Conservation (phyloP, 2,329 filamentous ascomycete species). For the Tolypocladium endophyticum region DNA sequence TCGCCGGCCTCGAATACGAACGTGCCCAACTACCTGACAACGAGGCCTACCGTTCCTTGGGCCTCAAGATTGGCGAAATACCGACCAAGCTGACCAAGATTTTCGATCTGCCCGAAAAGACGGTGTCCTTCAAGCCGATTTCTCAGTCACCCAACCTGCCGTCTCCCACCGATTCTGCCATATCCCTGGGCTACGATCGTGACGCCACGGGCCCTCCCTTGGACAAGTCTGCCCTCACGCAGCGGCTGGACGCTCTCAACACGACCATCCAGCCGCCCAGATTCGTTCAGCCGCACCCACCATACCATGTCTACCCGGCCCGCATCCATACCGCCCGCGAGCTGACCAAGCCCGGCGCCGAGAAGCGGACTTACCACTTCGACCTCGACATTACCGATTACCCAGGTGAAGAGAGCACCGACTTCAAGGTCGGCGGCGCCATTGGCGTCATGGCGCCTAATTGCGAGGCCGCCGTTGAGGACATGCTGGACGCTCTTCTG, state of each 20-base stretch:
- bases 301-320: conserved; percentile 86
- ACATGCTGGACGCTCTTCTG: conserved; percentile 71
- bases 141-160: conserved; percentile 20
- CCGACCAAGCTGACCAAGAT: conserved; percentile 63
- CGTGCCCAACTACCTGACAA: conserved; percentile 60
- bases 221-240: conserved; percentile 10
- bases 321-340: conserved; percentile 76
- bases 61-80: conserved; percentile 65
- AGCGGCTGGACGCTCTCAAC: conserved; percentile 29
- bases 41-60: conserved; percentile 69
- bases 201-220: conserved; percentile 21
- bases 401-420: conserved; percentile 69
- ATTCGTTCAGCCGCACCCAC: conserved; percentile 91
- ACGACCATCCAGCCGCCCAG: conserved; percentile 64
- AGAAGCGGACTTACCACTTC: conserved; percentile 96
- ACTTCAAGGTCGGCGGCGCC: conserved; percentile 94
- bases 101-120: conserved; percentile 63
- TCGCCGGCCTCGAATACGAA: conserved; percentile 40
- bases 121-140: conserved; percentile 56
- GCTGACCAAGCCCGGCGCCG: conserved; percentile 76
- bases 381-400: conserved; percentile 96
- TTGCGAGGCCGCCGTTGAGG: conserved; percentile 63
- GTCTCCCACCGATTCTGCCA: conserved; percentile 39
- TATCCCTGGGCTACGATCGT: conserved; percentile 29
- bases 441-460: conserved; percentile 92